Conservation (phyloP, 306 rosid species). For the Echinosophora koreensis region DNA sequence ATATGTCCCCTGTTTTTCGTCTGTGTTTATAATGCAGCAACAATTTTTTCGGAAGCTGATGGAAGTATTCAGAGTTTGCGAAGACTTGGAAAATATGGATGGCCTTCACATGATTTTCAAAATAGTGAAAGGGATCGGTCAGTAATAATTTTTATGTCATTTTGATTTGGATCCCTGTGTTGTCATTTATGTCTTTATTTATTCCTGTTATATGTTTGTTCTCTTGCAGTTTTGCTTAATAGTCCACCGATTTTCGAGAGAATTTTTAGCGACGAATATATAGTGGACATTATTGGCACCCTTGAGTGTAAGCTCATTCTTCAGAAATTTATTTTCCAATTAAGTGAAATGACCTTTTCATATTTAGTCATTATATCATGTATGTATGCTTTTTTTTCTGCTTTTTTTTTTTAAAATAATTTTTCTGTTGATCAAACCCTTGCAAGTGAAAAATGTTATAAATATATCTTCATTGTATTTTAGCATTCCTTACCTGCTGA, state of each 20-base stretch:
- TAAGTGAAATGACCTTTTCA: not conserved
- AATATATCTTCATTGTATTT: conserved; percentile 12
- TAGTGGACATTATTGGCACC: conserved; percentile 88
- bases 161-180: conserved; percentile 36
- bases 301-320: conserved; percentile 85
- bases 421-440: not conserved
- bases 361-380: conserved; percentile 7
- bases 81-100: conserved; percentile 79
- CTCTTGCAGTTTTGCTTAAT: conserved; percentile 83
- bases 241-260: conserved; percentile 86
- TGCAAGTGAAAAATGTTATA: not conserved
- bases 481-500: conserved; percentile 4
- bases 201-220: conserved; percentile 34
- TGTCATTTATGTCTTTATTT: conserved; percentile 23
- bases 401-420: not conserved
- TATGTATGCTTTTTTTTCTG: not conserved
- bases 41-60: conserved; percentile 84
- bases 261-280: conserved; percentile 81
- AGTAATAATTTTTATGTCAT: conserved; percentile 53
- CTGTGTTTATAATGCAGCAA: conserved; percentile 63
- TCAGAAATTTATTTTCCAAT: conserved; percentile 15
- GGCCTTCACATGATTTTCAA: conserved; percentile 92
- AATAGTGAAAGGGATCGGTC: conserved; percentile 92
- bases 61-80: conserved; percentile 79
- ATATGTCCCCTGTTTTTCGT: not conserved